These are phyloP conservation scores for Rheum nobile DNA, from an alignment of 148 eudicot genomes.

Conservation along the genomic window DNA sequence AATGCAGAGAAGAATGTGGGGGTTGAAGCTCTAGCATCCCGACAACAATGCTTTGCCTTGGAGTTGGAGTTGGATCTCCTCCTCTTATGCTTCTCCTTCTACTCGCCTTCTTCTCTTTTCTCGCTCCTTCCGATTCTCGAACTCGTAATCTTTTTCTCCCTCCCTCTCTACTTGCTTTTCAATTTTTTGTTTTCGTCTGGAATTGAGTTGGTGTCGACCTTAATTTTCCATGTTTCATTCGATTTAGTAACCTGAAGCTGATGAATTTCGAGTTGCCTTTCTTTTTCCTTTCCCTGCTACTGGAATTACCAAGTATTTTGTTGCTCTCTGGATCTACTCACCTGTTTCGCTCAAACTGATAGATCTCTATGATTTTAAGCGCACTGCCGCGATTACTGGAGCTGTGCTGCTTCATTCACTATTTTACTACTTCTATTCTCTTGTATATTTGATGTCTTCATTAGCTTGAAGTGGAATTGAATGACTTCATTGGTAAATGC, in stretches of 20 bases:
- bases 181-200: not conserved
- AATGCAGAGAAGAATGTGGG: not conserved
- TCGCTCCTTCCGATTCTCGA: conserved; percentile 13
- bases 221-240: not conserved
- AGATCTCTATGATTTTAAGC: not conserved
- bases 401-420: not conserved
- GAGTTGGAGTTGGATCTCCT: not conserved
- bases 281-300: not conserved
- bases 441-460: no score
- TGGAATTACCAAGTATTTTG: not conserved
- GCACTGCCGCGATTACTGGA: not conserved
- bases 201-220: not conserved
- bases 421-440: not conserved
- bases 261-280: not conserved
- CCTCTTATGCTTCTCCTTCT: conserved; percentile 11
- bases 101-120: conserved; percentile 10
- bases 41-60: conserved; percentile 4
- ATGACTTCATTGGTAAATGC: no score
- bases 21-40: not conserved
- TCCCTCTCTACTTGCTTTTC: conserved; percentile 2
- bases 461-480: no score
- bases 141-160: conserved; percentile 10
- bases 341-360: not conserved
- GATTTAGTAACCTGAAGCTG: not conserved
- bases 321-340: not conserved